These are phyloP conservation scores for Botrytis hyacinthi DNA, from an alignment of 2,329 filamentous ascomycete genomes.

Conservation along the genomic window DNA sequence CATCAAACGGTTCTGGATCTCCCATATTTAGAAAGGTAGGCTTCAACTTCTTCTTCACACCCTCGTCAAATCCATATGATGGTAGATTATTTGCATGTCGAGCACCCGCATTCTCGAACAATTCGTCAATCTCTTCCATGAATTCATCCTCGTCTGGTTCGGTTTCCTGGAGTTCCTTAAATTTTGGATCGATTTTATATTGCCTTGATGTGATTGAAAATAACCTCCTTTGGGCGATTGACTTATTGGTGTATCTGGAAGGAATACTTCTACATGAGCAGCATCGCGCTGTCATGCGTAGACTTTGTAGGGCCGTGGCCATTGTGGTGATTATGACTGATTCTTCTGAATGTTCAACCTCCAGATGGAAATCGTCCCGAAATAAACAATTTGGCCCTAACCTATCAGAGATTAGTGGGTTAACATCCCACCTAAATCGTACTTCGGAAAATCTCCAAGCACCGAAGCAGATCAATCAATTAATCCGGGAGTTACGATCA, in stretches of 20 bases:
- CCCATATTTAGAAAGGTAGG: constrained; percentile 39
- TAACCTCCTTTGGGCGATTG: constrained; percentile 29
- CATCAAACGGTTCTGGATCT: constrained; percentile 35
- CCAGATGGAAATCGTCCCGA: constrained; percentile 8
- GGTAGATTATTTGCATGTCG: constrained; percentile 13
- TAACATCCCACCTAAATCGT: not conserved
- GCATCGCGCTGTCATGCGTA: constrained; percentile 34
- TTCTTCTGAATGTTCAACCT: constrained; percentile 13
- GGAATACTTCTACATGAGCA: constrained; percentile 28
- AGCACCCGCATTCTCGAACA: constrained; percentile 11
- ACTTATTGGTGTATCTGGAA: constrained; percentile 22
- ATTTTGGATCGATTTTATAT: constrained; percentile 23
- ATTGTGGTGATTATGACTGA: constrained; percentile 27
- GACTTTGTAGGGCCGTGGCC: constrained; percentile 36
- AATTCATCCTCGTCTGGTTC: constrained; percentile 19
- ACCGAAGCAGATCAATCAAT: not conserved
- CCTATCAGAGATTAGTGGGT: not conserved
- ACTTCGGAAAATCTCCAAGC: not conserved
- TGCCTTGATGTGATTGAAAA: constrained; percentile 31
- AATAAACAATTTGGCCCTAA: constrained; percentile 13
- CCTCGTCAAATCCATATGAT: constrained; percentile 15
- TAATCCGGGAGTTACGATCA: not conserved
- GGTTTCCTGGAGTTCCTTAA: constrained; percentile 20
- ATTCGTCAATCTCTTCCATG: constrained; percentile 18
- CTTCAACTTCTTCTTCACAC: constrained; percentile 32